phyloP scores from a whole-genome alignment of 1,284 basidiomycete genomes.

The Cystobasidium sp. region DNA sequence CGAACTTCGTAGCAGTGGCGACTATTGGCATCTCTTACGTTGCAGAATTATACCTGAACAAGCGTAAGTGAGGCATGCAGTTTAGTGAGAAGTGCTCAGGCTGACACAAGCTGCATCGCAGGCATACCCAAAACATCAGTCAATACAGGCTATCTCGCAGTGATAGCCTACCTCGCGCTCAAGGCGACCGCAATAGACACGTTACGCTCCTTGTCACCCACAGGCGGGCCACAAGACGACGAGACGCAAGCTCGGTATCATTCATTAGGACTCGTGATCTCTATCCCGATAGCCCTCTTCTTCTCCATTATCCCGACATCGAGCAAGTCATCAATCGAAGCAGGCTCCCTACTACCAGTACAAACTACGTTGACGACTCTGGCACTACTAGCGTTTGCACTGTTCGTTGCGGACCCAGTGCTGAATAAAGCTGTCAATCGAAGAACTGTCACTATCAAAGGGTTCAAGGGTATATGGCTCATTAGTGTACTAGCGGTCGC shows the following conservation, averaged over 20 bases:
- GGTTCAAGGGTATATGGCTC: constrained; percentile 46
- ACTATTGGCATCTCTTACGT: constrained; percentile 45
- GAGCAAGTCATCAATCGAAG: neutral
- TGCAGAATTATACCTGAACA: constrained; percentile 45
- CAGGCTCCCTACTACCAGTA: neutral
- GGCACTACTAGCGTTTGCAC: constrained; percentile 45
- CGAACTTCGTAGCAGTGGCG: constrained; percentile 49
- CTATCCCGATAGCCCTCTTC: constrained; percentile 9
- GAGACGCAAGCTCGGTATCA: constrained; percentile 2
- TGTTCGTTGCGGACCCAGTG: constrained; percentile 49
- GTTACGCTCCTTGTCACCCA: constrained; percentile 21
- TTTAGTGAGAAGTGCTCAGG: neutral
- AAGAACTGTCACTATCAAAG: constrained; percentile 44
- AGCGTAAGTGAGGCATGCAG: constrained; percentile 35
- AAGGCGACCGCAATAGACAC: constrained; percentile 46
- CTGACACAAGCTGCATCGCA: neutral
- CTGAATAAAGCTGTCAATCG: constrained; percentile 44
- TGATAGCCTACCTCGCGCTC: constrained; percentile 47
- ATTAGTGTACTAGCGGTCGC: constrained; percentile 41
- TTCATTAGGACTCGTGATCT: constrained; percentile 15
- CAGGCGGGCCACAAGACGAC: constrained; percentile 29
- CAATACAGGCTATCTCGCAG: constrained; percentile 45
- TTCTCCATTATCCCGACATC: constrained; percentile 20
- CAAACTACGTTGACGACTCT: constrained; percentile 24
- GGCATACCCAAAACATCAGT: constrained; percentile 19